Evolutionary conservation across 1,284 basidiomycete species (phyloP), one percentile per base, ranked within the genome.

Genomic region (Boletellus deceptivus): DNA sequence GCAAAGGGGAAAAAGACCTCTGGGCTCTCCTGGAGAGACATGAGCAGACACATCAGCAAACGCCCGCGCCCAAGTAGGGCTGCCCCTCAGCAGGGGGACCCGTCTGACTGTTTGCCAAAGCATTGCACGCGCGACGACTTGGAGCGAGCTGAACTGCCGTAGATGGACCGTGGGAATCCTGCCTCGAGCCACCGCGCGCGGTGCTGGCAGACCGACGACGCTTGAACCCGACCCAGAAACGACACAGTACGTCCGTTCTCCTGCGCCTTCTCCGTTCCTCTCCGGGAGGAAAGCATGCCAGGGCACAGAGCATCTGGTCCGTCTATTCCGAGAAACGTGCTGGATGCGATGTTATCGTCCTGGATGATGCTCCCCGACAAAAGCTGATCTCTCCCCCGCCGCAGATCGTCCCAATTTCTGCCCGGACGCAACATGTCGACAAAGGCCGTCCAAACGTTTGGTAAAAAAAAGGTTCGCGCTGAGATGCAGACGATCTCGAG

Each of bases 361-460:
- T 53, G 72, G 76, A 78, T 79, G 72, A 72, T 66, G 45, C 27
- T 7, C 20, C 35, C 37, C 27, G 24, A 43, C 31, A 33, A 1
- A 47, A 33, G 39, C 64, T 65, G 50, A 62, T 58, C 52, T 58
- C 52, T 47, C 46, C 48, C 54, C 49, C 43, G 50, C 41, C 41
- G 10, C 47, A 70, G 68, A 57, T 46, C 48, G 38, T 46, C 46
- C 31, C 42, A 53, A 46, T 52, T 22, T 22, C 22, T 13, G 29
- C 29, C 43, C 46, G 46, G 46, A 56, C 48, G 56, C 67, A 82
- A 74, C 74, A 90, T 91, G 87, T 82, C 86, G 62, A 75, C 84
- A 63, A 89, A 91, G 77, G 89, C 92, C 78, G 93, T 97, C 63
- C 94, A 97, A 74, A 94, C 91, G 59, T 97, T 97, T 77, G 93